A percentile compares a stretch with the other conserved stretches of the same genome.
Evolutionary conservation across 192 early-diverging fungal genomes (phyloP).

Genomic region (Coemansia sp.): DNA sequence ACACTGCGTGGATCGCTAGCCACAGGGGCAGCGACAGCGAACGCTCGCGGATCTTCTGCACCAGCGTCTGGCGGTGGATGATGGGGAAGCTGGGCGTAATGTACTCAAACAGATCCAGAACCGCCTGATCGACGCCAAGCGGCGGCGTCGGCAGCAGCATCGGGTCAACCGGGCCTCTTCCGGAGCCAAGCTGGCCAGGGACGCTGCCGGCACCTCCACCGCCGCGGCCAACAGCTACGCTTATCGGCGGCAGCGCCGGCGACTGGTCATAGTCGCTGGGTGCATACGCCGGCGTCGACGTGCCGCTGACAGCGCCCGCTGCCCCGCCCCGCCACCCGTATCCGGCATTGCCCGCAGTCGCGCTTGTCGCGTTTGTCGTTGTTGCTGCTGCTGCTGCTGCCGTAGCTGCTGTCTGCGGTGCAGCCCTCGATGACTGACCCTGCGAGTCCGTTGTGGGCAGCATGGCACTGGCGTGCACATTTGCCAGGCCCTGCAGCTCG

Average conservation of each 20-base stretch:
- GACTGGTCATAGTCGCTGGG: conserved; percentile 22
- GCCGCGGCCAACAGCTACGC: conserved; percentile 30
- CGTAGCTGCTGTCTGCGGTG: no score
- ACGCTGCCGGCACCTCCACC: neutral
- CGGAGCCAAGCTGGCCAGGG: no score
- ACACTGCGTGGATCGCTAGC: conserved; percentile 49
- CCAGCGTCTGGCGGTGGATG: conserved; percentile 46
- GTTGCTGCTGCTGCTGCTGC: no score
- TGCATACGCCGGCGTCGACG: conserved; percentile 25
- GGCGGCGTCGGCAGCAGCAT: conserved; percentile 37
- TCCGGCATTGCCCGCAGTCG: neutral
- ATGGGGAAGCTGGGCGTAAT: conserved; percentile 39
- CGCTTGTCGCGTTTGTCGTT: neutral
- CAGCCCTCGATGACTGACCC: neutral
- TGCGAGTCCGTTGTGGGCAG: conserved; percentile 2
- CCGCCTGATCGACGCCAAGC: conserved; percentile 47
- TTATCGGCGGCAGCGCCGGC: conserved; percentile 35
- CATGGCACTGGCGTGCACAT: conserved; percentile 43
- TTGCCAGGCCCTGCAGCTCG: conserved; percentile 35
- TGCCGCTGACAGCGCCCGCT: conserved; percentile 20
- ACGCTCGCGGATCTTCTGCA: conserved; percentile 37
- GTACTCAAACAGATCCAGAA: conserved; percentile 44
- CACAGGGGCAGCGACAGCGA: conserved; percentile 43
- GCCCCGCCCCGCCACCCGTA: no score
- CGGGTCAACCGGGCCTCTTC: conserved; percentile 21